Evolutionary conservation across 2,329 filamentous ascomycete species (phyloP).

Genomic region (Trichoderma lentiforme): DNA sequence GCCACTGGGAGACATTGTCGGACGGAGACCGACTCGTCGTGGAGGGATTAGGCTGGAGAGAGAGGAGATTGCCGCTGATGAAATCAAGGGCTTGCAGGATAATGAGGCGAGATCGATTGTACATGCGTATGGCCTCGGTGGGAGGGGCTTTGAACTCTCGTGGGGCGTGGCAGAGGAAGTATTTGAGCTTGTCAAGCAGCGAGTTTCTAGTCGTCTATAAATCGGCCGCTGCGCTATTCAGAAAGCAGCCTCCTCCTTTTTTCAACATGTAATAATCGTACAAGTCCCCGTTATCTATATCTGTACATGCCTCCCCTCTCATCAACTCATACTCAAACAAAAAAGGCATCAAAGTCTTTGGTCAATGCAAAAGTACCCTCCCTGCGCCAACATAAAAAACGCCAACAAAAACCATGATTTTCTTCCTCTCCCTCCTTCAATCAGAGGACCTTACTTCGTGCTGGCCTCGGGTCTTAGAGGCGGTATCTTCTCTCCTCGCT

Average conservation of each 20-base stretch:
- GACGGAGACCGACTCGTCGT: constrained; percentile 42
- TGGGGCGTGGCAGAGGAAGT: constrained; percentile 51
- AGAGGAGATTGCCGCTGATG: constrained; percentile 19
- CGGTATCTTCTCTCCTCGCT: constrained; percentile 50
- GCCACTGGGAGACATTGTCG: constrained; percentile 39
- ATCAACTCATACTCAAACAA: background rate
- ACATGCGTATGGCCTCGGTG: constrained; percentile 57
- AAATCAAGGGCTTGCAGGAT: constrained; percentile 5
- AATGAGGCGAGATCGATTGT: constrained; percentile 28
- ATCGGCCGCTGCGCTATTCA: background rate
- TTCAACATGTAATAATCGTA: constrained; percentile 8
- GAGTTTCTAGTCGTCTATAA: constrained; percentile 18
- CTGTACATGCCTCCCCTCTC: background rate
- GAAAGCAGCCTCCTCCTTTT: background rate
- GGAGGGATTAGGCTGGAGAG: constrained; percentile 44
- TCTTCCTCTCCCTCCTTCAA: background rate
- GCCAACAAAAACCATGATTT: background rate
- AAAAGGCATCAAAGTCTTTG: background rate
- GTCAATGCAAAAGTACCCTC: background rate
- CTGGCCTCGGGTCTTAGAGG: background rate
- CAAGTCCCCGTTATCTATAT: constrained; percentile 5
- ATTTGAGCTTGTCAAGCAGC: constrained; percentile 16
- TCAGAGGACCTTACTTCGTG: background rate
- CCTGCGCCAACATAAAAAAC: constrained; percentile 7
- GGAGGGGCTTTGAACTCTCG: constrained; percentile 55